Conservation (phyloP, 257 asterid species). For the Jasminum sambac region DNA sequence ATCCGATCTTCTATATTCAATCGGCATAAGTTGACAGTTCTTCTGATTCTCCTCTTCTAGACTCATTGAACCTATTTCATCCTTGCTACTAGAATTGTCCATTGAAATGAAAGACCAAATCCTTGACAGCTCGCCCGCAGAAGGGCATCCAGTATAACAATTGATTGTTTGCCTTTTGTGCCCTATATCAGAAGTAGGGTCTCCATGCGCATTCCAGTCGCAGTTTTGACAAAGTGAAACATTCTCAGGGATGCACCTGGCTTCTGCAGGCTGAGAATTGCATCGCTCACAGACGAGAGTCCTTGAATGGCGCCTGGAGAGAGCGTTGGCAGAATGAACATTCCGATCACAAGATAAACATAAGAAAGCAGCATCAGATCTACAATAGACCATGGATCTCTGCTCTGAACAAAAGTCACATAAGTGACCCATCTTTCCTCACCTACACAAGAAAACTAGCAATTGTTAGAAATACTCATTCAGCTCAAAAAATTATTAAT, state of each 20-base stretch:
- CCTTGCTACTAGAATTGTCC: slow-evolving; percentile 27
- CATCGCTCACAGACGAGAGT: slow-evolving; percentile 61
- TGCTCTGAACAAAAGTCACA: slow-evolving; percentile 71
- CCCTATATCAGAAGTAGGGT: slow-evolving; percentile 24
- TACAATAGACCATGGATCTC: slow-evolving; percentile 55
- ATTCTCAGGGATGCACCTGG: slow-evolving; percentile 50
- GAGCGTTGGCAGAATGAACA: slow-evolving; percentile 71
- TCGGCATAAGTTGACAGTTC: slow-evolving; percentile 5
- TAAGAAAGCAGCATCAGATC: slow-evolving; percentile 57
- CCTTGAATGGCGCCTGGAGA: slow-evolving; percentile 63
- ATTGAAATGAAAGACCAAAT: slow-evolving; percentile 56
- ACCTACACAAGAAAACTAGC: slow-evolving; percentile 27
- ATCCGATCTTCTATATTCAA: slow-evolving; percentile 30
- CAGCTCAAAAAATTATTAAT: slow-evolving; percentile 3
- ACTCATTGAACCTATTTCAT: slow-evolving; percentile 19
- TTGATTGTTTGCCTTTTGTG: slow-evolving; percentile 46
- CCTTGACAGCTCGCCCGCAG: slow-evolving; percentile 63
- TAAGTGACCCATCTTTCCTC: slow-evolving; percentile 37
- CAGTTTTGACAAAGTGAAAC: slow-evolving; percentile 70
- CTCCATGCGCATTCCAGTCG: slow-evolving; percentile 41
- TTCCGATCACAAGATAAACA: slow-evolving; percentile 68
- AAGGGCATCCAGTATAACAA: slow-evolving; percentile 66
- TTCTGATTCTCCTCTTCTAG: slow-evolving; percentile 34
- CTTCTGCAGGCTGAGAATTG: slow-evolving; percentile 47
- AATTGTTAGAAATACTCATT: not conserved